Base-by-base conservation (phyloP, 331 rosid genomes). In the Quercus tomentella region DNA sequence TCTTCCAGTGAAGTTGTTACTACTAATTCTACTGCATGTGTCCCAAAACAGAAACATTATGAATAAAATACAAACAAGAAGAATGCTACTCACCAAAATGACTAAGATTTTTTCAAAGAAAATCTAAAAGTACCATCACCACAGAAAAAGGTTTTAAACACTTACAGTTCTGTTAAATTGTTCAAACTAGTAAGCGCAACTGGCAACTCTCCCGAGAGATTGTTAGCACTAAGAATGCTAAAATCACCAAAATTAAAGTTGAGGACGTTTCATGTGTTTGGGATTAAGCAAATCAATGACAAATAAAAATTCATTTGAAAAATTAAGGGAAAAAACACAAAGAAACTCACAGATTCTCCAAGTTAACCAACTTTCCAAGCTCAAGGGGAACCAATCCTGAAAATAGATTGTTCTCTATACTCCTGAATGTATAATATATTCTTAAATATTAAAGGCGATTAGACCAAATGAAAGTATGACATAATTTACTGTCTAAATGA, bases 121-220 rank as follows among this genome's bases (percentile, higher is more conserved):
- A 7, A 37, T 7, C 45, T 37, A 2, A 37, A 8, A 37, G 2
- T 8, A 37, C 2, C 8, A 37, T 8, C 45, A 37, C 35, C 5
- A 5, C 35, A 26, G n/a, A 4, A 45, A 45, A 45, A 45, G 16
- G 16, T 45, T 45, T 8, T 16, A 45, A 45, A 0, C 52, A 79
- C 86, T 70, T 70, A 83, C 86, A 83, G 77, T 5, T 0, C 1
- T n/a, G 0, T 11, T 70, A 83, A 35, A 60, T 83, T 78, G 62
- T 83, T 83, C 80, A 83, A 30, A 1, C 69, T 58, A 21, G 70
- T 51, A 25, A 79, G 69, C 71, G 80, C 20, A 0, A 9, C 25
- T 14, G 82, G 86, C 73, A 74, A 79, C 61, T 57, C 58, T 12
- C 86, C 86, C 1, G 73, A 77, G 79, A 82, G 82, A 73, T 65